A percentile compares a stretch with the other conserved stretches of the same genome.
Evolutionary conservation across 352 stramenopile genomes (phyloP).

Genomic region (Phytophthora sp.): DNA sequence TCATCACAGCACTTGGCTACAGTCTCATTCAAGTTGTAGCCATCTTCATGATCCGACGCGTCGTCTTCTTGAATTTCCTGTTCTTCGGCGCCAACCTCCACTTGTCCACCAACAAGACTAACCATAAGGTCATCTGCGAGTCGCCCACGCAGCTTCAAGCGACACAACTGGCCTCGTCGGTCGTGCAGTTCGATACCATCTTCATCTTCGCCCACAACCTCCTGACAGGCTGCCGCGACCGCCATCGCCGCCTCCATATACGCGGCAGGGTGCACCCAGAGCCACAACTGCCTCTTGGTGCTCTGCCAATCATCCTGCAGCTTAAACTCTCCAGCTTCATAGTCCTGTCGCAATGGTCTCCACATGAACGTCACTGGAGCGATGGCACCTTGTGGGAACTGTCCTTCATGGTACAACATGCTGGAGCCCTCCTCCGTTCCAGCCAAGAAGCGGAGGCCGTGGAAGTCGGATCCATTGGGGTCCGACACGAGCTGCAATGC

Average conservation of each 20-base stretch:
- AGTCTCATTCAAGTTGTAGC: conserved; percentile 35
- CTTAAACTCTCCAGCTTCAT: conserved; percentile 30
- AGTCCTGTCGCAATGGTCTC: conserved; percentile 54
- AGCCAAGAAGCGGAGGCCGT: conserved; percentile 59
- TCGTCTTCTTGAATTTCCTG: conserved; percentile 25
- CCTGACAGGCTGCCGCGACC: conserved; percentile 59
- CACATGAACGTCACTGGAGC: conserved; percentile 79
- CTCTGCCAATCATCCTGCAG: conserved; percentile 48
- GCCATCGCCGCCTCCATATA: conserved; percentile 76
- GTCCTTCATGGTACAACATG: conserved; percentile 57
- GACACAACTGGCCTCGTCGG: conserved; percentile 66
- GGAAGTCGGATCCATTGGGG: conserved; percentile 64
- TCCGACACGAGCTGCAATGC: conserved; percentile 71
- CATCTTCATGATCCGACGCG: conserved; percentile 62
- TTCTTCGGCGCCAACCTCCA: neutral
- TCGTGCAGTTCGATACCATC: conserved; percentile 68
- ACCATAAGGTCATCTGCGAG: conserved; percentile 45
- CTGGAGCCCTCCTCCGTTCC: conserved; percentile 56
- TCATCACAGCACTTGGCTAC: conserved; percentile 2
- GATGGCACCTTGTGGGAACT: conserved; percentile 73
- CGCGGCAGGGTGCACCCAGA: conserved; percentile 80
- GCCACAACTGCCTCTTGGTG: conserved; percentile 74
- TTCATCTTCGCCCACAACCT: conserved; percentile 47
- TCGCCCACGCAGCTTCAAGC: conserved; percentile 72
- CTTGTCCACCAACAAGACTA: conserved; percentile 20